These are phyloP conservation scores for Extremus antarcticus DNA, from an alignment of 495 filamentous ascomycete genomes.

Conservation along the genomic window DNA sequence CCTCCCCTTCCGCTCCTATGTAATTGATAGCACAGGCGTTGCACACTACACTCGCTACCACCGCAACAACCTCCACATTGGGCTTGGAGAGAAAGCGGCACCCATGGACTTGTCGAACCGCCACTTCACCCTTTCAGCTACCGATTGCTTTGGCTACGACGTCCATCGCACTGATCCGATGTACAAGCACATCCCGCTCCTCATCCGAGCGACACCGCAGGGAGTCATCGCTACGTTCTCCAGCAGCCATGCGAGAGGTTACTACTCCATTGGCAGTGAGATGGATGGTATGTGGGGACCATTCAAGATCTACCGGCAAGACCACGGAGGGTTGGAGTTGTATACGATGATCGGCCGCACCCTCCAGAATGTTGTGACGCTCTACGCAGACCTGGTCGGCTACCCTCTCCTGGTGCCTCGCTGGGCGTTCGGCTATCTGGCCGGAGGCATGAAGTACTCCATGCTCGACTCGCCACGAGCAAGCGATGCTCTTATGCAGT, in stretches of 20 bases:
- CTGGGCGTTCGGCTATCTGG: slow-evolving; percentile 59
- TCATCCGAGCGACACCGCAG: slow-evolving; percentile 50
- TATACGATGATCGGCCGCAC: slow-evolving; percentile 57
- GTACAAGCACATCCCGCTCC: slow-evolving; percentile 61
- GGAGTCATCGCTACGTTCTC: slow-evolving; percentile 58
- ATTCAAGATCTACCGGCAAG: slow-evolving; percentile 61
- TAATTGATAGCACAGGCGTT: slow-evolving; percentile 45
- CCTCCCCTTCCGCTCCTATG: slow-evolving; percentile 51
- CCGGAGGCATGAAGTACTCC: slow-evolving; percentile 59
- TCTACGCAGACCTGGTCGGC: slow-evolving; percentile 55
- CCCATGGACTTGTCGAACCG: slow-evolving; percentile 62
- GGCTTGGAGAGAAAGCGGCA: slow-evolving; percentile 57
- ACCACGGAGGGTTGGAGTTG: slow-evolving; percentile 57
- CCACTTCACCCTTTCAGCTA: slow-evolving; percentile 52
- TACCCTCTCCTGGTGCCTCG: slow-evolving; percentile 54
- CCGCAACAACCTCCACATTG: slow-evolving; percentile 48
- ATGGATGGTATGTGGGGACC: slow-evolving; percentile 61
- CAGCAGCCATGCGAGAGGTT: slow-evolving; percentile 48
- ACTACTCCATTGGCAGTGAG: slow-evolving; percentile 58
- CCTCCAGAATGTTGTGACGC: slow-evolving; percentile 49
- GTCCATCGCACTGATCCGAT: slow-evolving; percentile 58
- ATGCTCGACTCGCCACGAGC: slow-evolving; percentile 53
- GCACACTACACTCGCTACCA: slow-evolving; percentile 52
- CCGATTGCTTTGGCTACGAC: slow-evolving; percentile 61
- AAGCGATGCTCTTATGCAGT: slow-evolving; percentile 45